A percentile compares a stretch with the other conserved stretches of the same genome.
Evolutionary conservation across 2,329 filamentous ascomycete species (phyloP).

Genomic region (Fusarium sp.): DNA sequence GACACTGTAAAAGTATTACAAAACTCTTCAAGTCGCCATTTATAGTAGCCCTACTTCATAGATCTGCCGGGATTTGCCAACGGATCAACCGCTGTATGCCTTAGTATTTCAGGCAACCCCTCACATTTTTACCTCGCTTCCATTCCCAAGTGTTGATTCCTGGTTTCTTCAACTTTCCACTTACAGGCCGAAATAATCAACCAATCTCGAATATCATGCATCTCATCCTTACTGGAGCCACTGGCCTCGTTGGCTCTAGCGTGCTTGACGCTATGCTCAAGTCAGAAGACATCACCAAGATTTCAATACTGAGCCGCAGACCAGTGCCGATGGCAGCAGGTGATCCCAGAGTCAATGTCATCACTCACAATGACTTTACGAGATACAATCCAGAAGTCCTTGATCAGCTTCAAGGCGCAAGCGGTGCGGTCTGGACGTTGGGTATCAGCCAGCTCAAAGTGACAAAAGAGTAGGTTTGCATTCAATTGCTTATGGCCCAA

Average conservation of each 20-base stretch:
- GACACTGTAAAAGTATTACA: background rate
- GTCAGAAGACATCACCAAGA: slow-evolving; percentile 26
- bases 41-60: background rate
- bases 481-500: background rate
- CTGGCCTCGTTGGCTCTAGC: slow-evolving; percentile 27
- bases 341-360: slow-evolving; percentile 27
- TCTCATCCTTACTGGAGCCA: slow-evolving; percentile 43
- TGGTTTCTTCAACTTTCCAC: background rate
- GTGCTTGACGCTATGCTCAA: slow-evolving; percentile 34
- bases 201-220: slow-evolving; percentile 7
- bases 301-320: slow-evolving; percentile 29
- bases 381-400: slow-evolving; percentile 15
- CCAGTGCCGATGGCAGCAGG: slow-evolving; percentile 20
- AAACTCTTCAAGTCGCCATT: background rate
- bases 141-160: background rate
- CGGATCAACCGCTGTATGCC: background rate
- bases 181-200: no score
- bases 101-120: background rate
- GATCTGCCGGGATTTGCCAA: background rate
- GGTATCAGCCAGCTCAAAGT: slow-evolving; percentile 30
- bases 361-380: slow-evolving; percentile 20
- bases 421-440: slow-evolving; percentile 29
- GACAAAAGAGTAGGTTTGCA: slow-evolving; percentile 18
- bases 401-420: slow-evolving; percentile 18
- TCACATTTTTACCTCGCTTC: background rate